A percentile compares a stretch with the other conserved stretches of the same genome.
phyloP scores from a whole-genome alignment of 352 stramenopile genomes.

The Globisporangium radiosum region DNA sequence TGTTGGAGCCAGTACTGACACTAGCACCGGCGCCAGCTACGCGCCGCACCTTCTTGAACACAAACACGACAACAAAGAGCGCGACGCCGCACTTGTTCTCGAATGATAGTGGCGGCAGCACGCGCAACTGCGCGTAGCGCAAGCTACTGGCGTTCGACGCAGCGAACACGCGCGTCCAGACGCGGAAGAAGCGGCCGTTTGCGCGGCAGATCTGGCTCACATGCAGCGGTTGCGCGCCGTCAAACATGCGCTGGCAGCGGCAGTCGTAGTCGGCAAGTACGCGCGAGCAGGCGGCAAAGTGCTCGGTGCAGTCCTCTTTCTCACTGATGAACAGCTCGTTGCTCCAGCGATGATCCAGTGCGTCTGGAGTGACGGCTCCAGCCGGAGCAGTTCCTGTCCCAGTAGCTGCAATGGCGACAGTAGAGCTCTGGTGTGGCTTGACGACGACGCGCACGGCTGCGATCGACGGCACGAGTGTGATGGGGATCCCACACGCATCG shows the following conservation, averaged over 20 bases:
- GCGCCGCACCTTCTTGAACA: slow-evolving; percentile 73
- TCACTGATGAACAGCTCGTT: slow-evolving; percentile 75
- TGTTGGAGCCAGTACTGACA: neutral
- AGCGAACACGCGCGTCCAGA: slow-evolving; percentile 50
- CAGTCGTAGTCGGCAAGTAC: slow-evolving; percentile 70
- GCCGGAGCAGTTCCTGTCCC: too few species aligned
- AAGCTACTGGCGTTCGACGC: slow-evolving; percentile 60
- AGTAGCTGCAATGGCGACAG: neutral
- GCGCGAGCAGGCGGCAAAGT: slow-evolving; percentile 56
- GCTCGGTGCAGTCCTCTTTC: slow-evolving; percentile 50
- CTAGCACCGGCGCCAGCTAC: slow-evolving; percentile 16
- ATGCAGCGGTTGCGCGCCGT: slow-evolving; percentile 64
- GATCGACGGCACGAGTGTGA: slow-evolving; percentile 51
- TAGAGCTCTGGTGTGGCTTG: slow-evolving; percentile 29
- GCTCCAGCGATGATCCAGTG: slow-evolving; percentile 69
- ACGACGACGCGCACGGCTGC: slow-evolving; percentile 56
- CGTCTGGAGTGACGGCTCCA: slow-evolving; percentile 2
- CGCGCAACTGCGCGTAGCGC: slow-evolving; percentile 59
- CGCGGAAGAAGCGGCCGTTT: slow-evolving; percentile 69
- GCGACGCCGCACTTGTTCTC: slow-evolving; percentile 77
- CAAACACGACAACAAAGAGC: slow-evolving; percentile 62
- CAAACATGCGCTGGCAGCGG: slow-evolving; percentile 73
- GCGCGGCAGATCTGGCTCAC: slow-evolving; percentile 59
- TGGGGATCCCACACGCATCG: slow-evolving; percentile 54
- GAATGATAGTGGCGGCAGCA: slow-evolving; percentile 60